Percentiles rank a stretch among this genome's conserved stretches.
Evolutionary conservation across 2,329 filamentous ascomycete species (phyloP).

Genomic region (Beauveria asiatica): DNA sequence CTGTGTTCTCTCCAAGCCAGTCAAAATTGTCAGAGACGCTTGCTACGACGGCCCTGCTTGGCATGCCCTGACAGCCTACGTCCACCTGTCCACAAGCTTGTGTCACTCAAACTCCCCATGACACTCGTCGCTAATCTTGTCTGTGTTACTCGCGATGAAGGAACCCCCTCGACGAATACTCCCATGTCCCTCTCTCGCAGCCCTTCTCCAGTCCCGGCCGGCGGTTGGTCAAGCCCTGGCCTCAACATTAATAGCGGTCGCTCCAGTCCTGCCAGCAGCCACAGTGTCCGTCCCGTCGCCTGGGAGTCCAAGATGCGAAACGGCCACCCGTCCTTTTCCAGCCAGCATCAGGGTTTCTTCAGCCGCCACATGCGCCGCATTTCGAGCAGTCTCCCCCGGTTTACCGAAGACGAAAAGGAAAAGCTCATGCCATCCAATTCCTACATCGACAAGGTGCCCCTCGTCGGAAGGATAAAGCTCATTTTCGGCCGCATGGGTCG

Average conservation of each 20-base stretch:
- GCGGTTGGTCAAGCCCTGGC: slow-evolving; percentile 82
- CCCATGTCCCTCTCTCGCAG: slow-evolving; percentile 81
- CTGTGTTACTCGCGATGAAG: slow-evolving; percentile 25
- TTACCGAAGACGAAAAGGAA: slow-evolving; percentile 65
- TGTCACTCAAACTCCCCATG: not conserved
- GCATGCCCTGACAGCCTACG: not conserved
- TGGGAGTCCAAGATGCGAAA: slow-evolving; percentile 81
- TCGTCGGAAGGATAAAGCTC: slow-evolving; percentile 38
- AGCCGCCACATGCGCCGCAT: slow-evolving; percentile 73
- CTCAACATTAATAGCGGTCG: slow-evolving; percentile 64
- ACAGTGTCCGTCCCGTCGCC: slow-evolving; percentile 49
- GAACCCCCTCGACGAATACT: slow-evolving; percentile 43
- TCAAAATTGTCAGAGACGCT: not conserved
- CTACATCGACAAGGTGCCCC: slow-evolving; percentile 36
- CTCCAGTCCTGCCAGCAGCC: slow-evolving; percentile 54
- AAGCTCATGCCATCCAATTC: slow-evolving; percentile 57
- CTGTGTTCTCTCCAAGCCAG: not conserved
- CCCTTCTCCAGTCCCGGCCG: slow-evolving; percentile 73
- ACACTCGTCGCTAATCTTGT: slow-evolving; percentile 18
- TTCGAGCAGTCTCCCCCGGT: slow-evolving; percentile 69
- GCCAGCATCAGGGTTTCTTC: slow-evolving; percentile 80
- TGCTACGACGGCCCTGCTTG: not conserved
- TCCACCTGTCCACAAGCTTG: not conserved
- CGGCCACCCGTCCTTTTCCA: slow-evolving; percentile 71
- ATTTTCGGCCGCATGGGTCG: slow-evolving; percentile 47